These are phyloP conservation scores for Macrocybe gigantea DNA, from an alignment of 768 basidiomycete genomes.

Conservation along the genomic window DNA sequence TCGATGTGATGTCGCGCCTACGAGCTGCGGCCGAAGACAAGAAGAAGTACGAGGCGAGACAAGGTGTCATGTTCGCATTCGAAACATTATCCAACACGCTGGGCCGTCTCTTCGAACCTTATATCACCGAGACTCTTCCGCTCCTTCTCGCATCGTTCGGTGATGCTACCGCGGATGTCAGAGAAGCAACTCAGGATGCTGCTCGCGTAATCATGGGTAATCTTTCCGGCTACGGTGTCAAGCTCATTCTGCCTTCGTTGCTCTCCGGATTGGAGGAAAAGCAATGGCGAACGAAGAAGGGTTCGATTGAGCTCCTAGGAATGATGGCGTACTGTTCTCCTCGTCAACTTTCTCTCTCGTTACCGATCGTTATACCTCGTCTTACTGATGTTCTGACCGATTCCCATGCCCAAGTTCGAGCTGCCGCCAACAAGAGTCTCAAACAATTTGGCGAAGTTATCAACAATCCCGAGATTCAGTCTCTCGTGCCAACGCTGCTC, in stretches of 20 bases:
- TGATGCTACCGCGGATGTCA: conserved; percentile 79
- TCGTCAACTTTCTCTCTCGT: conserved; percentile 85
- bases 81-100: conserved; percentile 86
- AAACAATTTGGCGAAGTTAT: conserved; percentile 99
- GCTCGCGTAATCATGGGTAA: conserved; percentile 93
- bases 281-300: conserved; percentile 97
- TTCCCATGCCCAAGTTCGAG: conserved; percentile 93
- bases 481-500: conserved; percentile 80
- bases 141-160: conserved; percentile 82
- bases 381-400: conserved; percentile 93
- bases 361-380: conserved; percentile 96
- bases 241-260: conserved; percentile 86
- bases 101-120: conserved; percentile 91
- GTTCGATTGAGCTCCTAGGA: conserved; percentile 92
- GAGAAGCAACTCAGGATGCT: conserved; percentile 91
- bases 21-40: conserved; percentile 82
- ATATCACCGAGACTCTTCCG: conserved; percentile 79
- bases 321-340: conserved; percentile 99
- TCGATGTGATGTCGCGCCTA: conserved; percentile 68
- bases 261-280: conserved; percentile 93
- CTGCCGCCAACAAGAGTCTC: conserved; percentile 89
- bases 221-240: conserved; percentile 92
- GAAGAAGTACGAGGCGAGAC: conserved; percentile 78
- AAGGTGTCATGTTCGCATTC: conserved; percentile 93
- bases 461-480: conserved; percentile 94